phyloP scores from a whole-genome alignment of 352 stramenopile genomes.

The Globisporangium emineosum region DNA sequence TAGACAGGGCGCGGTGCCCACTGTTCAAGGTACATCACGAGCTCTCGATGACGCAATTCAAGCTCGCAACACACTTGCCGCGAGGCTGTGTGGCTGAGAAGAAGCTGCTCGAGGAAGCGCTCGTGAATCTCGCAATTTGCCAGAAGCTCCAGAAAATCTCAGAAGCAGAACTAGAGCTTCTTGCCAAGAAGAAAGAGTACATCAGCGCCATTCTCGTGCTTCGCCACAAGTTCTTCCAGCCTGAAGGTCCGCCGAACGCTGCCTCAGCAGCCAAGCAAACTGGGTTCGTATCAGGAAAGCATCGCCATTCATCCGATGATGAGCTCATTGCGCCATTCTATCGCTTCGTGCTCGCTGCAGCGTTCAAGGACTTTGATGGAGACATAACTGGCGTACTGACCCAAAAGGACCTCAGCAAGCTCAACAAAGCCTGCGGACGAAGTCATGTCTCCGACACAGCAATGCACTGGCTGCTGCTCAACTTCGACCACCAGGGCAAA shows the following conservation, averaged over 20 bases:
- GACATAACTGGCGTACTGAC: conserved; percentile 28
- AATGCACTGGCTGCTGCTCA: conserved; percentile 49
- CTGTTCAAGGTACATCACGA: conserved; percentile 28
- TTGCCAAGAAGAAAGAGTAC: conserved; percentile 31
- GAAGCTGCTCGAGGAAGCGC: conserved; percentile 40
- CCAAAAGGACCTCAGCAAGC: conserved; percentile 26
- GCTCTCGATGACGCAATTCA: conserved; percentile 49
- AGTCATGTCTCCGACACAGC: conserved; percentile 22
- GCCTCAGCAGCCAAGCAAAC: neutral
- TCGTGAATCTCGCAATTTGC: conserved; percentile 29
- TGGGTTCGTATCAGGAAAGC: neutral
- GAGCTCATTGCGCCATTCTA: conserved; percentile 59
- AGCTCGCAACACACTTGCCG: conserved; percentile 51
- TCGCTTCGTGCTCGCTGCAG: conserved; percentile 52
- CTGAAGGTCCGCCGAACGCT: conserved; percentile 21
- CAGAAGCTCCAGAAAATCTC: conserved; percentile 5
- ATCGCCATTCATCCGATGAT: conserved; percentile 16
- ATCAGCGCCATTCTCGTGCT: conserved; percentile 38
- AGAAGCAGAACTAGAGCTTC: neutral
- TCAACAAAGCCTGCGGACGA: conserved; percentile 47
- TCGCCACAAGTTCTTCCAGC: conserved; percentile 57
- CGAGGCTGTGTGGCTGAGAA: conserved; percentile 48
- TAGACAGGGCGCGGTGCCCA: conserved; percentile 18
- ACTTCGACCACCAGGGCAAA: conserved; percentile 41
- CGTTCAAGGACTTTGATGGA: conserved; percentile 46